Percentiles rank a stretch among this genome's conserved stretches.
phyloP scores from a whole-genome alignment of 2,329 filamentous ascomycete species.

The Colletotrichum eremochloae region DNA sequence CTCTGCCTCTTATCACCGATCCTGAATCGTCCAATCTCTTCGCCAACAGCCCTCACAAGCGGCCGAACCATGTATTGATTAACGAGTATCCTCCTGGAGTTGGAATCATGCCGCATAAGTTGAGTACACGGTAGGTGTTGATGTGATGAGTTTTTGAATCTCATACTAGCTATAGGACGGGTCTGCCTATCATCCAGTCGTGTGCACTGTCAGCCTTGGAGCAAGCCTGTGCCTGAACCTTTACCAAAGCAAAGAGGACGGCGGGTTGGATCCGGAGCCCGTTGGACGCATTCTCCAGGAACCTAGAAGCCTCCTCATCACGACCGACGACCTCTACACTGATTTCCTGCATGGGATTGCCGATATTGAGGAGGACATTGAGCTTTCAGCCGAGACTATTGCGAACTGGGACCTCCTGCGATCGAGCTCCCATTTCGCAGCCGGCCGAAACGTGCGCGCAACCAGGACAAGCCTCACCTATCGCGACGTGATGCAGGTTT shows the following conservation, averaged over 20 bases:
- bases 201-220: conserved; percentile 91
- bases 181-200: conserved; percentile 85
- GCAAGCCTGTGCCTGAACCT: conserved; percentile 83
- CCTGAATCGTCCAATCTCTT: conserved; percentile 61
- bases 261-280: conserved; percentile 66
- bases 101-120: conserved; percentile 97
- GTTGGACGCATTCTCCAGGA: conserved; percentile 81
- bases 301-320: conserved; percentile 83
- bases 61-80: conserved; percentile 91
- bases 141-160: conserved; percentile 37
- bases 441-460: conserved; percentile 68
- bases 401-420: conserved; percentile 80
- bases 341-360: conserved; percentile 82
- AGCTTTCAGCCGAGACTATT: conserved; percentile 72
- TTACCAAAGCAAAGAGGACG: conserved; percentile 72
- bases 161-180: conserved; percentile 72
- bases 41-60: conserved; percentile 75
- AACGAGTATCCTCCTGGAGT: conserved; percentile 92
- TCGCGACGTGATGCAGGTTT: conserved; percentile 87
- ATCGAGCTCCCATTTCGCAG: conserved; percentile 58
- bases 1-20: conserved; percentile 54
- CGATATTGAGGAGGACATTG: conserved; percentile 73
- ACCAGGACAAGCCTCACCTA: conserved; percentile 82
- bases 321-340: conserved; percentile 76
- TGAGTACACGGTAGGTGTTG: conserved; percentile 50